Conservation (phyloP, 1,284 basidiomycete genomes). For the Ceratorhiza oryzae-sativae region DNA sequence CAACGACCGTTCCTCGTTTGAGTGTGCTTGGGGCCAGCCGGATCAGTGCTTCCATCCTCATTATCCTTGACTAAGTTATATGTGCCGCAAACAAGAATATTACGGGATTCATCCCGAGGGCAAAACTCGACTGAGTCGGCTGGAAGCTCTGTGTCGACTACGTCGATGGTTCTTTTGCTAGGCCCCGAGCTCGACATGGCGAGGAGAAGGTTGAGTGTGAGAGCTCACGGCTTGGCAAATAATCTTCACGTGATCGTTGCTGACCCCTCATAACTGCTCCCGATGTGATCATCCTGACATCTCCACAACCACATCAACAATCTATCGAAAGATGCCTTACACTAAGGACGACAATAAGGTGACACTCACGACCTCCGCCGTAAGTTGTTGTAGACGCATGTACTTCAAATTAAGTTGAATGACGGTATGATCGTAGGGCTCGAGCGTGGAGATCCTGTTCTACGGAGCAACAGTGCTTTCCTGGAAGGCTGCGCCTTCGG, state of each 20-base stretch:
- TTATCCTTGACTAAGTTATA: constrained; percentile 71
- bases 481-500: constrained; percentile 48
- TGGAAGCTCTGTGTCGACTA: constrained; percentile 75
- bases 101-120: constrained; percentile 63
- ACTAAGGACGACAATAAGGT: constrained; percentile 37
- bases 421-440: constrained; percentile 59
- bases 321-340: constrained; percentile 21
- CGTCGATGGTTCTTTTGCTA: constrained; percentile 32
- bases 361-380: constrained; percentile 19
- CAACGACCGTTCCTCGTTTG: constrained; percentile 64
- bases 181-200: constrained; percentile 29
- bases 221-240: neutral
- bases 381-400: neutral
- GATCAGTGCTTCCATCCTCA: constrained; percentile 44
- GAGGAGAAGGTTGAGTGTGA: constrained; percentile 13
- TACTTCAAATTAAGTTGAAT: neutral
- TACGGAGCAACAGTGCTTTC: constrained; percentile 76
- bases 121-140: constrained; percentile 94
- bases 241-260: neutral
- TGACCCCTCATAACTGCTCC: neutral
- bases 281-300: neutral
- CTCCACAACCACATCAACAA: constrained; percentile 3
- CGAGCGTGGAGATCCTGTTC: constrained; percentile 71
- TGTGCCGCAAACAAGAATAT: constrained; percentile 87
- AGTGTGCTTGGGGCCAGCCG: constrained; percentile 39